Evolutionary conservation across 192 early-diverging fungal genomes (phyloP).

Genomic region (Dissophora ornata): DNA sequence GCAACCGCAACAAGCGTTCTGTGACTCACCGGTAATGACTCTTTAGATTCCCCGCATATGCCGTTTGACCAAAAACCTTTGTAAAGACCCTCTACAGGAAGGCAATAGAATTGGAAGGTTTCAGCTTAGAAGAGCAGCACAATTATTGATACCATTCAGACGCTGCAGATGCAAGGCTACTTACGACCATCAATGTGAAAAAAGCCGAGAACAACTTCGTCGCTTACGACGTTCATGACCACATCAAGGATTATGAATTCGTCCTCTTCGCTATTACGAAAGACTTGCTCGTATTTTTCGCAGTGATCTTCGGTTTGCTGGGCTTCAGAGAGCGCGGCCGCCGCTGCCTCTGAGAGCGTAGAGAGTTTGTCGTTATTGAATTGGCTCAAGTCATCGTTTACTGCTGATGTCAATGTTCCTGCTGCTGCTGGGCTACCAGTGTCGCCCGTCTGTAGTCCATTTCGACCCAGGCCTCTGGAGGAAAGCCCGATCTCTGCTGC

Average conservation of each 20-base stretch:
- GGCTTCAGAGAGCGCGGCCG: constrained; percentile 1
- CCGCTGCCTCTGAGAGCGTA: constrained; percentile 3
- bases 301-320: constrained; percentile 2
- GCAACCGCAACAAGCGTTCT: no score
- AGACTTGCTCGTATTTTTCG: constrained; percentile 35
- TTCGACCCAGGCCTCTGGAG: constrained; percentile 28
- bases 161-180: neutral
- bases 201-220: constrained; percentile 58
- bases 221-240: constrained; percentile 59
- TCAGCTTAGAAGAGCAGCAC: no score
- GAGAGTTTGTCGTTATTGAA: constrained; percentile 3
- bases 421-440: neutral
- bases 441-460: neutral
- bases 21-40: constrained; percentile 35
- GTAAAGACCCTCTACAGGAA: constrained; percentile 44
- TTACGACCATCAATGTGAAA: constrained; percentile 60
- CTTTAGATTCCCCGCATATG: constrained; percentile 50
- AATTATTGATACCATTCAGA: no score
- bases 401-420: neutral
- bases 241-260: constrained; percentile 58
- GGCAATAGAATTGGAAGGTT: neutral
- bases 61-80: constrained; percentile 55
- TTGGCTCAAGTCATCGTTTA: neutral
- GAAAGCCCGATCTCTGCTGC: constrained; percentile 29
- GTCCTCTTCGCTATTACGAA: constrained; percentile 37